Conservation (phyloP, 2,329 filamentous ascomycete species). For the Phaeoacremonium minimum region DNA sequence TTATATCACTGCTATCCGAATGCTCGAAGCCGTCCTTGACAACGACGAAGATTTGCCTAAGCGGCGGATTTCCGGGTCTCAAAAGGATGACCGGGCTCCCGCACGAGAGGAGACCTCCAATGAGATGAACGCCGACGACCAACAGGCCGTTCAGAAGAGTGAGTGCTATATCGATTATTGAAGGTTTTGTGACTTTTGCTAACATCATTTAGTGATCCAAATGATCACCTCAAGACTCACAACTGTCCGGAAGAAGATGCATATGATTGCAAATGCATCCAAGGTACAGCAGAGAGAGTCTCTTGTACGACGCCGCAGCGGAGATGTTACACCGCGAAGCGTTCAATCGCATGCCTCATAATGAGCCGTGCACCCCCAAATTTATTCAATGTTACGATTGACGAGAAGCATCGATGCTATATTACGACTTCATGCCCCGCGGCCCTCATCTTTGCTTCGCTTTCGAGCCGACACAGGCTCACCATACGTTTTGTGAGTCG, state of each 20-base stretch:
- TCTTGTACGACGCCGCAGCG: constrained; percentile 44
- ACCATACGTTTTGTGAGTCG: neutral
- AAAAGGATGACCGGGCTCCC: constrained; percentile 36
- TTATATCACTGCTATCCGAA: constrained; percentile 87
- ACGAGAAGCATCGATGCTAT: constrained; percentile 27
- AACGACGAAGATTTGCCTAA: constrained; percentile 60
- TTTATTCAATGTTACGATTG: no score
- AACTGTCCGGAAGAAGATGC: constrained; percentile 56
- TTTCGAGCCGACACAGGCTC: neutral
- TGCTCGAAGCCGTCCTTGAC: constrained; percentile 93
- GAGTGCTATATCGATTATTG: constrained; percentile 28
- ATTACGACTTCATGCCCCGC: constrained; percentile 13
- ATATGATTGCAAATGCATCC: constrained; percentile 55
- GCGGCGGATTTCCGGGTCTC: constrained; percentile 28
- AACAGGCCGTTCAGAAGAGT: constrained; percentile 71
- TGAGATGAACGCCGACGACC: constrained; percentile 63
- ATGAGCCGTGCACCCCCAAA: no score
- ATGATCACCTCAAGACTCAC: constrained; percentile 57
- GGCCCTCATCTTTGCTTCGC: neutral
- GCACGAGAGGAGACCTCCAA: constrained; percentile 35
- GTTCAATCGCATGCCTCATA: constrained; percentile 42
- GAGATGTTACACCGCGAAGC: constrained; percentile 52
- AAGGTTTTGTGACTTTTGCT: constrained; percentile 11
- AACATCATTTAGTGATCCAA: constrained; percentile 47
- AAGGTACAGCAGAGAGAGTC: constrained; percentile 39